Base-by-base conservation (phyloP, 306 rosid species). In the Gastrolobium villosum region DNA sequence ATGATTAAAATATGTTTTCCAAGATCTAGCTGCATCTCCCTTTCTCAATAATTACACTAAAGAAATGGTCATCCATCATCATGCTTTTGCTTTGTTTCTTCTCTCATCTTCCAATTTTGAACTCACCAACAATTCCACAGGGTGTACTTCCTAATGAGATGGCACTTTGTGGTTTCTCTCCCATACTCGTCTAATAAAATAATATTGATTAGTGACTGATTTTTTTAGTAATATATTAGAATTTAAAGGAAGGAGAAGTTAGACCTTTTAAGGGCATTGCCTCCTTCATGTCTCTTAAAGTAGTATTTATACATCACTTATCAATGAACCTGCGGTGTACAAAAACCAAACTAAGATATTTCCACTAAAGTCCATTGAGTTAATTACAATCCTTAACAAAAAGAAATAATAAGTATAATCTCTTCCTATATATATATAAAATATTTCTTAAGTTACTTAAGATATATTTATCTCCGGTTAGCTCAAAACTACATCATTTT, bases 1-100 rank as follows among this genome's bases (percentile, higher is more conserved):
- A 14, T 20, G 32, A 55, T 4, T 69, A 67, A 2, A 79, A 74
- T 32, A 45, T 26, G 67, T 8, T 50, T 76, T 59, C 56, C 48
- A 28, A 70, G 74, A 79, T 86, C 79, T 20, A 53, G 41, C 72
- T 66, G 75, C 76, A 56, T 54, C 39, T 32, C 72, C 65, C 32
- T 35, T 14, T 34, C 60, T 62, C 74, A 72, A 79, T 87, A 20
- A 82, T 43, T 39, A 35, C 68, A 28, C 4, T 76, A 53, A 70
- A 70, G 1, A 70, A 70, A 7, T 61, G 31, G 35, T 35, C 66
- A 40, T 75, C 39, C 63, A 65, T 67, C 75, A 66, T 43, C 68
- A 61, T 55, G 55, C 57, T 64, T 57, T 31, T 31, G 13, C 15
- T 64, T 75, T 75, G 15, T 66, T 65, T 50, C 56, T 75, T 74